Evolutionary conservation across 176 grass and related monocot genomes (phyloP).

Genomic region (Avena insularis): DNA sequence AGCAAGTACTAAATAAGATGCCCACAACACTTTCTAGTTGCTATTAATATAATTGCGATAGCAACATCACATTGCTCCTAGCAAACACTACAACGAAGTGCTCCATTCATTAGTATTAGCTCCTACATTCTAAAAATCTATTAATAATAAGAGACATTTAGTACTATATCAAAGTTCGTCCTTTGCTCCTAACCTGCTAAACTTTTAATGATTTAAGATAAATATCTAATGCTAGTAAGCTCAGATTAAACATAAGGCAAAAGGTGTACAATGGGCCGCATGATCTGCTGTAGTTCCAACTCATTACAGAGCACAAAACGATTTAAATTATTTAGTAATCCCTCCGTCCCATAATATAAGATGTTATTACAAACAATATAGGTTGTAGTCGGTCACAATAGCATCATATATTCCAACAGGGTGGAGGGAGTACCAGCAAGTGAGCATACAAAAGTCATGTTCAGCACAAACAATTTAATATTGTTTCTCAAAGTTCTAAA

Average conservation of each 20-base stretch:
- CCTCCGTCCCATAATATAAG: too few species aligned
- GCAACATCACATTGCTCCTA: neutral
- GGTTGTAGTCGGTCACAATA: too few species aligned
- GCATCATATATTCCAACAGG: too few species aligned
- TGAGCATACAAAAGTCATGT: neutral
- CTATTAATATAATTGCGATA: neutral
- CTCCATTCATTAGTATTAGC: neutral
- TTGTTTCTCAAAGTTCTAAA: neutral
- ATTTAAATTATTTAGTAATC: too few species aligned
- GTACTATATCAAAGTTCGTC: neutral
- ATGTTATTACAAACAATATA: too few species aligned
- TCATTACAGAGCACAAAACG: neutral
- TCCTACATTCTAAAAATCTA: neutral
- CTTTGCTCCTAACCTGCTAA: neutral
- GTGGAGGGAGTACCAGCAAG: neutral
- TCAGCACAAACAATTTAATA: neutral
- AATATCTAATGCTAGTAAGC: neutral
- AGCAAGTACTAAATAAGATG: neutral
- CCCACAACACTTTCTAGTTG: neutral
- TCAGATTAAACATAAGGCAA: neutral
- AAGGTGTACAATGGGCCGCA: neutral
- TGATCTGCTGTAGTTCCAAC: neutral
- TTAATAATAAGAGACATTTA: neutral
- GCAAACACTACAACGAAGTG: constrained; percentile 1
- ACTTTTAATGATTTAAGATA: neutral